A percentile compares a stretch with the other conserved stretches of the same genome.
Conservation (phyloP, 177 flowering plant species). For the Vitis hybrid region DNA sequence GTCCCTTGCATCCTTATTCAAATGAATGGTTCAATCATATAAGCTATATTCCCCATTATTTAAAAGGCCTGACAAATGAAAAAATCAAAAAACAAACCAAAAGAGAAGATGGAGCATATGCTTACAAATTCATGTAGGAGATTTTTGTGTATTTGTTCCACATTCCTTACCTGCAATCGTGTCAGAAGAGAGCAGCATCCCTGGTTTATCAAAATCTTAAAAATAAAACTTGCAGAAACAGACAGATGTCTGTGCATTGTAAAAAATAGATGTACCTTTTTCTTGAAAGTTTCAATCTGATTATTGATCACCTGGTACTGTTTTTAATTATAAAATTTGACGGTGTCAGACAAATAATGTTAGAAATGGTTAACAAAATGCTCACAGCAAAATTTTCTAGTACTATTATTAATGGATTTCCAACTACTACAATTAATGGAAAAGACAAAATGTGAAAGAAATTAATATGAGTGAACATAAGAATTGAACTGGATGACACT, state of each 20-base stretch:
- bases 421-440: too few relatives aligned
- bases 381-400: background rate
- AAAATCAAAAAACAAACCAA: too few relatives aligned
- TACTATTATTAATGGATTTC: too few relatives aligned
- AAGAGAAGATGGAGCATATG: background rate
- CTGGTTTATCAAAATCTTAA: background rate
- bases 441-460: too few relatives aligned
- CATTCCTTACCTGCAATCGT: conserved; percentile 38
- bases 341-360: too few relatives aligned
- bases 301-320: conserved; percentile 33
- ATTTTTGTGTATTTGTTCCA: conserved; percentile 31
- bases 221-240: background rate
- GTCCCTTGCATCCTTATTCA: conserved; percentile 28
- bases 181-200: background rate
- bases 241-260: too few relatives aligned
- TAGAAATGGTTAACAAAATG: background rate
- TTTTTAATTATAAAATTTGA: background rate
- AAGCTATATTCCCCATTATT: background rate
- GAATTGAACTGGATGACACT: too few relatives aligned
- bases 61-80: too few relatives aligned
- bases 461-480: too few relatives aligned
- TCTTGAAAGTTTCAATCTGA: conserved; percentile 49
- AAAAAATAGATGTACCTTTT: conserved; percentile 36
- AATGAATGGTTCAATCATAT: background rate
- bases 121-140: conserved; percentile 47